Evolutionary conservation across 208 protist species (phyloP), one percentile per base, ranked within the genome.

Genomic region (Leishmania turanica): DNA sequence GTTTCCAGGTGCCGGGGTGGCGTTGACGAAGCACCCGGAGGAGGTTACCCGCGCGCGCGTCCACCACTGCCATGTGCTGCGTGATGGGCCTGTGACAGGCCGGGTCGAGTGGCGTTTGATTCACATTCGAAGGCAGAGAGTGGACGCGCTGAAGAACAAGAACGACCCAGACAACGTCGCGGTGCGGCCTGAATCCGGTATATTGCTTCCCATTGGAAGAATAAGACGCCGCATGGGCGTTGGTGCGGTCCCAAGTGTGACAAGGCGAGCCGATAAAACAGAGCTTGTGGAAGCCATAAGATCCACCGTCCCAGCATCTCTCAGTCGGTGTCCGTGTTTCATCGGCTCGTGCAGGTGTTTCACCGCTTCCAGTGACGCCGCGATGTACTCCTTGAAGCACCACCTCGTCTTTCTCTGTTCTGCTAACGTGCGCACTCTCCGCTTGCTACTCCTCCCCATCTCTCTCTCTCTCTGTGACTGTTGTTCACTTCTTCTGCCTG

Each of bases 1-100:
- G 3, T 72, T 82, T 13, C 79, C 64, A n/a, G 81, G 84, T n/a
- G 77, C 81, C 9, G 80, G 83, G 21, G 82, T 73, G 11, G n/a
- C 75, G 42, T 62, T 79, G 49, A 58, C 83, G 65, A 78, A 79
- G 53, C 56, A 37, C 8, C 72, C 70, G 1, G 78, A 88, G 71
- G 31, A 80, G 27, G 19, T 77, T 19, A 80, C 80, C 3, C 62
- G 79, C 3, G 62, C 54, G 51, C 40, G 68, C 27, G 58, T 64
- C 27, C 11, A 64, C 8, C 27, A 7, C 27, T 64, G 21, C 58
- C 13, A 31, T 64, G 58, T 17, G 53, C 45, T 68, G 31, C 6
- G 58, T 17, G 27, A 64, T 34, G 58, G 4, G 37, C 13, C n/a
- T 89, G 86, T 70, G 45, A 70, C 37, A 76, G 60, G 1, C 6